Conservation (phyloP, 441 rosid genomes). For the Jatropha podagrica region DNA sequence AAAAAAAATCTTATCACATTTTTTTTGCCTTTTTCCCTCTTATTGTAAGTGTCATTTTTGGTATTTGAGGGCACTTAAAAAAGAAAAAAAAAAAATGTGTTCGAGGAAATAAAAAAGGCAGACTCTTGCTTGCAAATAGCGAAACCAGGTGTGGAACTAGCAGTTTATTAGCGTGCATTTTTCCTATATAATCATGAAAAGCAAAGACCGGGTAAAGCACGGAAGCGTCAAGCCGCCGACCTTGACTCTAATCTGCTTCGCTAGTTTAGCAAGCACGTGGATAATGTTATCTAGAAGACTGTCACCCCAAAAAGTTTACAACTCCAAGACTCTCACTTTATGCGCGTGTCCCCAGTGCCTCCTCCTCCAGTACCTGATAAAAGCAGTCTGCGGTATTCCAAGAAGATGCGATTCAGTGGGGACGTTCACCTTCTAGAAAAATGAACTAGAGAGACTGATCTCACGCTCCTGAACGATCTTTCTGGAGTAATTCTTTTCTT, state of each 20-base stretch:
- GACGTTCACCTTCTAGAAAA: background rate
- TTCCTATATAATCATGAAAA: background rate
- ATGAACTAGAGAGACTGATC: background rate
- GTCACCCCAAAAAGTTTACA: background rate
- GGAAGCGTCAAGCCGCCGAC: slow-evolving; percentile 30
- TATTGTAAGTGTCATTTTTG: no score
- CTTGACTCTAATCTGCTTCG: slow-evolving; percentile 14
- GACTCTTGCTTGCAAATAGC: no score
- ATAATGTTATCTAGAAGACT: background rate
- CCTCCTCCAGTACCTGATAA: background rate
- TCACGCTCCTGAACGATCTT: background rate
- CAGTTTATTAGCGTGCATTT: no score
- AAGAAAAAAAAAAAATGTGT: no score
- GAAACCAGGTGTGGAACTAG: no score
- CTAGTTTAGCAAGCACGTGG: slow-evolving; percentile 20
- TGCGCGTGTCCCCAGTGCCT: slow-evolving; percentile 10
- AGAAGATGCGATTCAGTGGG: background rate
- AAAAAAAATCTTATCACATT: no score
- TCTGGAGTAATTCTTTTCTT: no score
- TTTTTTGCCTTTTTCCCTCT: no score
- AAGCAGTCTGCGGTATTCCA: background rate
- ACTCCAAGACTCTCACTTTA: background rate
- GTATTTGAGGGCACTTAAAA: no score
- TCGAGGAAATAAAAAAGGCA: no score
- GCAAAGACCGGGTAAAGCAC: background rate